Base-by-base conservation (phyloP, 2,329 filamentous ascomycete genomes). In the Metarhizium robertsii region DNA sequence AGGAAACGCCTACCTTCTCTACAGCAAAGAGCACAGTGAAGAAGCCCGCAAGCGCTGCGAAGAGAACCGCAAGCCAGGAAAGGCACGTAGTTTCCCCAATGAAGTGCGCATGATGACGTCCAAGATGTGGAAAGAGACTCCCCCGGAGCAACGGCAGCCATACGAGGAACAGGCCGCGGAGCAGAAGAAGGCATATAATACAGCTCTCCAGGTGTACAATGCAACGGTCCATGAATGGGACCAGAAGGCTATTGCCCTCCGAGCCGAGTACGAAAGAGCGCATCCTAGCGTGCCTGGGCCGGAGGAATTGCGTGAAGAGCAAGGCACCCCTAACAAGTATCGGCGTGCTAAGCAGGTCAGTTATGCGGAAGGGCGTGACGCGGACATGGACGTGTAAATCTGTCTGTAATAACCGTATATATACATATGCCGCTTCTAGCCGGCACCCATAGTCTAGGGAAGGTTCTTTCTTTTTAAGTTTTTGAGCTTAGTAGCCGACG, bases 1-100 rank as follows among this genome's bases (percentile, higher is more conserved):
- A 0, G 84, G 87, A 4, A 97, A 95, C 65, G 88, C 92, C 0
- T 97, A 96, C 70, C 79, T 95, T 32, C 79, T 96, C 52, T 99
- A 88, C 71, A 92, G 91, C 67, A 95, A 91, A 62, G 85, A 79
- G 4, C 79, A 87, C 64, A 87, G 84, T 65, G 85, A 90, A n/a
- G 70, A 71, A 25, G 83, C 81, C 8, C 77, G 80, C 55, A 73
- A 70, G 58, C 74, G 72, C 50, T 88, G 86, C 64, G 83, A 87
- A 58, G 81, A 85, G 53, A 81, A 80, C n/a, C 81, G 86, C 61
- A 71, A 69, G 55, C 75, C 80, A 3, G 79, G 82, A 36, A 86
- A 84, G 53, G 81, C 82, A 11, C 86, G 86, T 61, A 75, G 84
- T 1, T 78, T 81, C 47, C 84, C 86, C 6, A 95, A 90, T 64